Base-by-base conservation (phyloP, 495 filamentous ascomycete species). In the Aspergillus ostianus region DNA sequence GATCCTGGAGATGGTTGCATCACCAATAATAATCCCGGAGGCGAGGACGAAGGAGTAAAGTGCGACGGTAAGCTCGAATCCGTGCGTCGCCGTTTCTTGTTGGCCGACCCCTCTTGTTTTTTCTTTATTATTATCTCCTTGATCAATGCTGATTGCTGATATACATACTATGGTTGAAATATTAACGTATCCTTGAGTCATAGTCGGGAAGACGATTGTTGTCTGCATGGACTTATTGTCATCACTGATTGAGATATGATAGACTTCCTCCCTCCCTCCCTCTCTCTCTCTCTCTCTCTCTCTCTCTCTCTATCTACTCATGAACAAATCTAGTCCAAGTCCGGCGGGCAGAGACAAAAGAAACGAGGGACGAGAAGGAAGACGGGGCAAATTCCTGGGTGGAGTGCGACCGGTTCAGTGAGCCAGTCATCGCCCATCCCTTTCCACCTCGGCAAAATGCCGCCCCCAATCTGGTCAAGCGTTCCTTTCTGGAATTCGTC, bases 401-500 rank as follows among this genome's bases (percentile, higher is more conserved):
- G 29, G 36, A 41, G 30, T 32, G 10, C 6, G 30, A 32, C 30
- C 10, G 10, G 10, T 6, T 6, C 9, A 6, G 10, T 2, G 2
- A 26, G 10, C 36, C 36, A 41, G n/a, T 44, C 59, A 32, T 2
- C 10, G 30, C 10, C 36, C 10, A 32, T 41, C 12, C 12, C 13
- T 41, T 17, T 41, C 36, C 13, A 2, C 36, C 55, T 62, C 60
- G 60, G 60, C 49, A 58, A 58, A 49, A 54, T 15, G 21, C 55
- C 60, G 50, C 41, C 47, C 52, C 45, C 29, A 46, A 54, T 57
- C 15, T 6, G 47, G 57, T 17, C 45, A 53, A 61, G 58, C 17
- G 47, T 13, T 15, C 9, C 13, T 49, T 19, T 19, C 29, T 19
- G 51, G 51, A 29, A 53, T 29, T 27, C 51, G 19, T 32, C 51